Evolutionary conservation across 2,329 filamentous ascomycete genomes (phyloP), one percentile per base, ranked within the genome.

Genomic region (Stagonosporopsis cucurbitacearum): DNA sequence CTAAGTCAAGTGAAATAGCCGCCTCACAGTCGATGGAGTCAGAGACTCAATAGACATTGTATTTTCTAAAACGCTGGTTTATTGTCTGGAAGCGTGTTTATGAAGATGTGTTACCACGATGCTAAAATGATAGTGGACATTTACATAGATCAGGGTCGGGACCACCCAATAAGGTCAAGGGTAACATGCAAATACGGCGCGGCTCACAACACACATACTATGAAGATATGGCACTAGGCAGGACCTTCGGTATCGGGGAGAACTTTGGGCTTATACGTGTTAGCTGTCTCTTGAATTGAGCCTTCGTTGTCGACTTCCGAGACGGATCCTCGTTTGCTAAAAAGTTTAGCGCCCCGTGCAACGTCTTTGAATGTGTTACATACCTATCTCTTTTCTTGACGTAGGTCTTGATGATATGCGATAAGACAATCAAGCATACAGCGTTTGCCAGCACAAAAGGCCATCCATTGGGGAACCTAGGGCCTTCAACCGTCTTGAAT

Each of bases 401-500:
- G 30, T 60, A 62, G 17, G 30, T 36, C 19, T 57, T 60, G 26
- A 66, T 60, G 12, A 64, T 55, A 30, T 68, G 65, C 1, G 66
- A 62, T 2, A 66, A 40, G 4, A 64, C 30, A 17, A 79, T 76
- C 52, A 78, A 57, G 30, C 71, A 75, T 13, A 77, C 62, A 6
- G 76, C 69, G 57, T 74, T 77, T 0, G 63, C 77, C 23, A 77
- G 65, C 4, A 75, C 72, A 54, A 79, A 81, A 0, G 77, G 64
- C 63, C 77, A 79, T 0, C 79, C 78, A 50, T 80, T 79, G 1
- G 63, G 66, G 57, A 79, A 81, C 0, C 75, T 63, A 1, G 78
- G 78, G 1, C 69, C 78, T 59, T 80, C 78, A 2, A 77, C 71
- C 0, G 79, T 80, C 58, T 76, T 77, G 59, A 84, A 86, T 0